These are phyloP conservation scores for Larix kaempferi DNA, from an alignment of 75 land plant genomes.

Conservation along the genomic window DNA sequence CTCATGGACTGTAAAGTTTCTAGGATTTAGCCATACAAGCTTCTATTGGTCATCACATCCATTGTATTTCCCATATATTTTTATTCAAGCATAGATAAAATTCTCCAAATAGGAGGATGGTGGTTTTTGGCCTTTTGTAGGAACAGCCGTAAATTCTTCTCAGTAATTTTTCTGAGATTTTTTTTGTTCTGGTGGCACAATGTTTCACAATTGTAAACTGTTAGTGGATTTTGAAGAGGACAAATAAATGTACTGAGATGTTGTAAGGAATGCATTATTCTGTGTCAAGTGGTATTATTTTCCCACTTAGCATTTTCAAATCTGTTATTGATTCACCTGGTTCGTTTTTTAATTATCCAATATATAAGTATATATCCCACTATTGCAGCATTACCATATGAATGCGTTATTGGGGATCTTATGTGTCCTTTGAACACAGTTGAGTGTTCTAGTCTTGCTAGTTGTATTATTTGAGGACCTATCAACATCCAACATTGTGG, in stretches of 20 bases:
- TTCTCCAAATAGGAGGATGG: conserved; percentile 12
- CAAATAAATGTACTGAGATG: conserved; percentile 8
- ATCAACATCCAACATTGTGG: not conserved
- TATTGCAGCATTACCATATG: not conserved
- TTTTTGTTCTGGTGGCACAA: not conserved
- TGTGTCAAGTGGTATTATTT: not conserved
- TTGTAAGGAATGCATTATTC: not conserved
- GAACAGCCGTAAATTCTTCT: not conserved
- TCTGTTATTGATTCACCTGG: not conserved
- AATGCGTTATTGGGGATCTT: not conserved
- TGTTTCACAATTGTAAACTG: not conserved
- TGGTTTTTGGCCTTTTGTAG: conserved; percentile 1
- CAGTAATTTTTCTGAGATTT: not conserved
- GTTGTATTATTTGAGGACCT: not conserved
- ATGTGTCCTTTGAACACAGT: not conserved
- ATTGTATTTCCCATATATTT: not conserved
- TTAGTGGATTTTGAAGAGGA: not conserved
- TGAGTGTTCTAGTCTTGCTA: not conserved
- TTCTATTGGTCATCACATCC: not conserved
- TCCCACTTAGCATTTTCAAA: not conserved
- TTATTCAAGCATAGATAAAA: not conserved
- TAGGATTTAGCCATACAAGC: not conserved
- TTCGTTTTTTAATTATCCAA: not conserved
- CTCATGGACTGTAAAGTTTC: not conserved
- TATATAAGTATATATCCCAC: not conserved